These are phyloP conservation scores for Xylaria castorea DNA, from an alignment of 495 filamentous ascomycete genomes.

Conservation along the genomic window DNA sequence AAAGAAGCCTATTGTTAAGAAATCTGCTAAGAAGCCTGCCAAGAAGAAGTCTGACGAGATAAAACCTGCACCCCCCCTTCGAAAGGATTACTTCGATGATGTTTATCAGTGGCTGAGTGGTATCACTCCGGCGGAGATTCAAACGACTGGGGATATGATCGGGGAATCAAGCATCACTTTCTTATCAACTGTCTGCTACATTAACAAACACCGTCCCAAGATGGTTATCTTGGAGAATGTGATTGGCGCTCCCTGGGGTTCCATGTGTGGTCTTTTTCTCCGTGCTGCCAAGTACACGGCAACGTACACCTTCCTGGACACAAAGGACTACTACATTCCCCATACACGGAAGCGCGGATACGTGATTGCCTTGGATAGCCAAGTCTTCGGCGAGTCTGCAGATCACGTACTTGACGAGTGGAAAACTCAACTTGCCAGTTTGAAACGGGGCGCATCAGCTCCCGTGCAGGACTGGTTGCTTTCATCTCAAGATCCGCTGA, in stretches of 20 bases:
- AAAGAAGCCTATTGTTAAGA: neutral
- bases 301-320: conserved; percentile 59
- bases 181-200: conserved; percentile 65
- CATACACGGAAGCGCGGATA: conserved; percentile 80
- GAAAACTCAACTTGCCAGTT: conserved; percentile 42
- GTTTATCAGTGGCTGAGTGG: conserved; percentile 19
- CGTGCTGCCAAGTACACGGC: conserved; percentile 62
- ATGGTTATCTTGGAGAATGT: conserved; percentile 83
- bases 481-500: conserved; percentile 60
- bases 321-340: conserved; percentile 79
- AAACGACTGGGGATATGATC: conserved; percentile 38
- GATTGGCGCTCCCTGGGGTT: conserved; percentile 64
- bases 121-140: conserved; percentile 25
- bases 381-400: conserved; percentile 34
- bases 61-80: conserved; percentile 7
- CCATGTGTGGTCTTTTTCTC: conserved; percentile 57
- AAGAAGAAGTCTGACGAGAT: neutral
- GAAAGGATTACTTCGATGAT: conserved; percentile 18
- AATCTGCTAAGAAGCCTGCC: neutral
- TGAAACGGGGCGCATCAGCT: conserved; percentile 66
- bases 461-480: conserved; percentile 69
- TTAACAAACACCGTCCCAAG: conserved; percentile 60
- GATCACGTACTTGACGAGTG: conserved; percentile 29
- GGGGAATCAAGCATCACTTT: conserved; percentile 80
- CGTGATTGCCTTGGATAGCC: conserved; percentile 66